Conservation (phyloP, 257 asterid genomes). For the Nicotiana knightiana region DNA sequence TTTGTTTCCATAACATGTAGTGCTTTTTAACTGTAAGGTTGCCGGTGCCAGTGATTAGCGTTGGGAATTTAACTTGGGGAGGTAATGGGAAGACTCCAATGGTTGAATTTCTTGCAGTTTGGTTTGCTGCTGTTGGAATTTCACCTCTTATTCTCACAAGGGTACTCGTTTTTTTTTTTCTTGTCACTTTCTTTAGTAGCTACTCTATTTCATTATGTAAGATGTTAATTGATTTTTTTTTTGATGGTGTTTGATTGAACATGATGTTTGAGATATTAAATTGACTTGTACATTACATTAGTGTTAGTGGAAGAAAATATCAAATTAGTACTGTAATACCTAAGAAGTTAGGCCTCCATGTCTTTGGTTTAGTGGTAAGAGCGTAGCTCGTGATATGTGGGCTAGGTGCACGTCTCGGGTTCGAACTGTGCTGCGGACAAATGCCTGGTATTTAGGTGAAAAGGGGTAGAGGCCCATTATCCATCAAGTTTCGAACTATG, state of each 20-base stretch:
- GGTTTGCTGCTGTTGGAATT: conserved; percentile 39
- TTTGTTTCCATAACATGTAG: background rate
- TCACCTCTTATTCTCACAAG: conserved; percentile 83
- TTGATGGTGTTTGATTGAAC: background rate
- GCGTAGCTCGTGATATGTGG: no score
- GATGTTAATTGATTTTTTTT: no score
- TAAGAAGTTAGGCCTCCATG: background rate
- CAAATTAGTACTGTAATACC: background rate
- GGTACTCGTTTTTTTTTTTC: conserved; percentile 29
- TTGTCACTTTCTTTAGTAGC: background rate
- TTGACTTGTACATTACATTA: background rate
- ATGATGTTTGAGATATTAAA: background rate
- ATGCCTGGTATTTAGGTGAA: no score
- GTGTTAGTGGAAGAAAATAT: background rate
- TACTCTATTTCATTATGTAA: background rate
- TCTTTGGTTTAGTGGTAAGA: no score
- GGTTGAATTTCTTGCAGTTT: conserved; percentile 82
- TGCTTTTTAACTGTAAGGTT: conserved; percentile 33
- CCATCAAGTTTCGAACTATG: no score
- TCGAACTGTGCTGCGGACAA: no score
- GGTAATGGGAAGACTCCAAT: conserved; percentile 99
- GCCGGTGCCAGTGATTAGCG: conserved; percentile 82
- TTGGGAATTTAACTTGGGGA: conserved; percentile 99
- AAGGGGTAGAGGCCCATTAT: no score
- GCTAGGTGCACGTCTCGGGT: no score